Evolutionary conservation across 257 asterid species (phyloP), one percentile per base, ranked within the genome.

Genomic region (Solanum ossicruentum): DNA sequence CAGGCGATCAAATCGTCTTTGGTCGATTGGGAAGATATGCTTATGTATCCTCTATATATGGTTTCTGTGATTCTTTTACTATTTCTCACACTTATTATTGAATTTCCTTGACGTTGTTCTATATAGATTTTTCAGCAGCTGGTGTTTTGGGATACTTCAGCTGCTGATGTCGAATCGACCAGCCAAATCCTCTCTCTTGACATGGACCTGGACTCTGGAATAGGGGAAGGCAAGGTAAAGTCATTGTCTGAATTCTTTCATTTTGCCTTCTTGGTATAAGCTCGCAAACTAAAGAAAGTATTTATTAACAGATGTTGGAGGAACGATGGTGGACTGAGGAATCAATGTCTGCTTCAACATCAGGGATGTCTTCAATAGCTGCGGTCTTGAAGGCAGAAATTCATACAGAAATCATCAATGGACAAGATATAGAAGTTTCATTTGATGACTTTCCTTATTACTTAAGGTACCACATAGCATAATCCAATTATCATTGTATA

Each of bases 371-470:
- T 72, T 58, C 65, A 58, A 88, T 88, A 85, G 82, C 89, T 89
- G 87, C 92, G 83, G 89, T 86, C 85, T 92, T 95, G 84, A 93
- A 90, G 86, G 96, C 93, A 65, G 92, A 86, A 78, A 89, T 94
- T 85, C 85, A 87, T 85, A 90, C 91, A 9, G 88, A 90, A 36
- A 88, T 95, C 81, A 85, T 92, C 54, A 91, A 94, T 88, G 97
- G 93, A 52, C 90, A 88, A 26, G 84, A 88, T 81, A 61, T 92
- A 43, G 95, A 94, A 51, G 96, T 95, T 88, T 88, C 98, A 81
- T 95, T 94, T 86, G 98, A 95, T 84, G 84, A 90, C 85, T 95
- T 95, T 86, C 98, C 98, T n/a, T 95, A 94, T 88, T 93, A 95
- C 87, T 90, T 95, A 86, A 93, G 98, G 98, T 95, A 87, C 21